Percentiles rank a stretch among this genome's conserved stretches.
Evolutionary conservation across 2,329 filamentous ascomycete species (phyloP).

Genomic region (Xylariales sp.): DNA sequence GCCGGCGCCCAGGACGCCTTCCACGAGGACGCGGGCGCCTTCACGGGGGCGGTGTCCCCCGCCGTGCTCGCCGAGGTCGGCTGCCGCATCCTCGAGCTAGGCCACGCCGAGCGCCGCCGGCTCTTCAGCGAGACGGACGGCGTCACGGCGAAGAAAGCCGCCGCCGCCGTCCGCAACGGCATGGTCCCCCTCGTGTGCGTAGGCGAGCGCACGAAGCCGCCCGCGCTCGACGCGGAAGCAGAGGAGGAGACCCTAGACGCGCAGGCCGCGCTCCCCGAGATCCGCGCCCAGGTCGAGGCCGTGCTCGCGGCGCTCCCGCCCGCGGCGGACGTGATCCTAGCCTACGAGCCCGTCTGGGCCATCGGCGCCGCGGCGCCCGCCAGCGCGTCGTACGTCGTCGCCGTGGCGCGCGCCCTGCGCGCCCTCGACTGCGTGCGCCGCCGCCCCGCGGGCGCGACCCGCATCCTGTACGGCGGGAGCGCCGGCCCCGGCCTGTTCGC

Average conservation of each 20-base stretch:
- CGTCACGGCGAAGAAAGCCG: conserved; percentile 74
- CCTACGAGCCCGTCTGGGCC: conserved; percentile 91
- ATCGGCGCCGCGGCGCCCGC: conserved; percentile 82
- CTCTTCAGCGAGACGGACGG: conserved; percentile 81
- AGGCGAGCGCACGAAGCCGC: conserved; percentile 70
- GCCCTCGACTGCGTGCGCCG: conserved; percentile 61
- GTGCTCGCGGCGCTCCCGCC: conserved; percentile 71
- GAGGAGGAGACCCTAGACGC: conserved; percentile 55
- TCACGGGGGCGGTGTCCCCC: conserved; percentile 82
- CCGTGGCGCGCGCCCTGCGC: conserved; percentile 74
- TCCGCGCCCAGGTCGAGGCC: conserved; percentile 71
- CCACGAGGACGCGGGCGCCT: conserved; percentile 76
- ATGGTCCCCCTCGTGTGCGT: conserved; percentile 84
- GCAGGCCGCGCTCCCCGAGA: conserved; percentile 71
- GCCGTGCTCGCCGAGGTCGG: conserved; percentile 74
- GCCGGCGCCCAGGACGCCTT: conserved; percentile 82
- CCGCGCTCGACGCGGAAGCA: not conserved
- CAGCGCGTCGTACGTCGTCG: conserved; percentile 76
- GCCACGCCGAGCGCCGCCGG: conserved; percentile 81
- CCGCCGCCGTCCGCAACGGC: conserved; percentile 73
- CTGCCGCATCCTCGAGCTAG: conserved; percentile 79
- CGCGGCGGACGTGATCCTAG: conserved; percentile 77
- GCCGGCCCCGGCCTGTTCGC: conserved; percentile 82
- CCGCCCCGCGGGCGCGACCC: conserved; percentile 65
- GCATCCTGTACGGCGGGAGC: conserved; percentile 85